Evolutionary conservation across 106 monocot genomes (phyloP).

Genomic region (Posidonia australis): DNA sequence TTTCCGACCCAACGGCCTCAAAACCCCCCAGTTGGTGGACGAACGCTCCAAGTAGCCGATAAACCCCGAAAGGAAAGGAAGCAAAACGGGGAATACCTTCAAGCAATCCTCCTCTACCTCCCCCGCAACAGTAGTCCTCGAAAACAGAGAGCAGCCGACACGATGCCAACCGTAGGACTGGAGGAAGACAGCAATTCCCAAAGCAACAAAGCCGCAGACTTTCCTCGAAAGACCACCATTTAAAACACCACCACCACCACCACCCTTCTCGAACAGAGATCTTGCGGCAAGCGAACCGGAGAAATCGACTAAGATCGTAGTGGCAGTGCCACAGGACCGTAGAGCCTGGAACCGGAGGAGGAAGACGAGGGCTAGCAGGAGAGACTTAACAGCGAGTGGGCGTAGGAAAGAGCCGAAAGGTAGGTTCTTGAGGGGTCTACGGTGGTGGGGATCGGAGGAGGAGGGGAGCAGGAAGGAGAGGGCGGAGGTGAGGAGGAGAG

Average conservation of each 20-base stretch:
- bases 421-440: slow-evolving; percentile 1
- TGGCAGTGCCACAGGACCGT: slow-evolving; percentile 21
- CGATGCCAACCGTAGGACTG: slow-evolving; percentile 41
- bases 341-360: slow-evolving; percentile 25
- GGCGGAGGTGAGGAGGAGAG: slow-evolving; percentile 12
- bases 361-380: slow-evolving; percentile 23
- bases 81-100: slow-evolving; percentile 34
- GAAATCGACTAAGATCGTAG: slow-evolving; percentile 27
- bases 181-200: slow-evolving; percentile 20
- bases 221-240: neutral
- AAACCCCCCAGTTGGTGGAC: slow-evolving; percentile 24
- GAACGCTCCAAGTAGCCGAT: slow-evolving; percentile 1
- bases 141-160: slow-evolving; percentile 8
- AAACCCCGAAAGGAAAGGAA: slow-evolving; percentile 17
- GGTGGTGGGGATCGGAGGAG: slow-evolving; percentile 10
- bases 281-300: slow-evolving; percentile 24
- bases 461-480: slow-evolving; percentile 10
- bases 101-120: slow-evolving; percentile 28
- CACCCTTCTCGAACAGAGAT: slow-evolving; percentile 9
- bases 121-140: slow-evolving; percentile 2
- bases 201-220: slow-evolving; percentile 19
- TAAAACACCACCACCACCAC: neutral
- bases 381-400: slow-evolving; percentile 24
- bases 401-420: slow-evolving; percentile 13
- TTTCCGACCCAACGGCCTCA: slow-evolving; percentile 46